Conservation (phyloP, 1,284 basidiomycete species). For the Pseudozyma flocculosa region DNA sequence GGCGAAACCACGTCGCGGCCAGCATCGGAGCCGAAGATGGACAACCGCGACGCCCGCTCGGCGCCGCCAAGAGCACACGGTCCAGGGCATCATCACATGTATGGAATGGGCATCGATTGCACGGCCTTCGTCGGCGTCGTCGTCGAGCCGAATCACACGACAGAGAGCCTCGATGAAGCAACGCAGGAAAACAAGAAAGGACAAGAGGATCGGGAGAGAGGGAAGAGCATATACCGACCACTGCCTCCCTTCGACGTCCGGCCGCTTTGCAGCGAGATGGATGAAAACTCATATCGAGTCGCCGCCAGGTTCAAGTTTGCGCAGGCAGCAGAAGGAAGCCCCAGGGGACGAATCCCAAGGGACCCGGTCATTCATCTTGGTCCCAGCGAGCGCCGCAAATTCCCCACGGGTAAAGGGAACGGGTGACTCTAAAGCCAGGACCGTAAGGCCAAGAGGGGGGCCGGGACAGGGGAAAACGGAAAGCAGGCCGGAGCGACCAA, state of each 20-base stretch:
- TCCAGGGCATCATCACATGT: too few relatives aligned
- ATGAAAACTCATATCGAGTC: conserved; percentile 3
- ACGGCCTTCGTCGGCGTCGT: too few relatives aligned
- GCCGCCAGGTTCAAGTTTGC: conserved; percentile 43
- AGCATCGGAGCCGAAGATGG: too few relatives aligned
- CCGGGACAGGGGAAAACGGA: neutral
- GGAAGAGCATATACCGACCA: conserved; percentile 24
- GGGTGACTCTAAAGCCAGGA: conserved; percentile 48
- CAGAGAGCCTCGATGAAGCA: conserved; percentile 3
- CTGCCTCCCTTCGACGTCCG: conserved; percentile 44
- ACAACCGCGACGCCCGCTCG: too few relatives aligned
- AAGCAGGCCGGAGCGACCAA: too few relatives aligned
- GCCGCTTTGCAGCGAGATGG: conserved; percentile 39
- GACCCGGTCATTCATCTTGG: conserved; percentile 24
- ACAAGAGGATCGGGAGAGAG: too few relatives aligned
- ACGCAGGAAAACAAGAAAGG: neutral
- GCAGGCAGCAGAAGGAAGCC: conserved; percentile 31
- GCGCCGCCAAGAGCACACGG: too few relatives aligned
- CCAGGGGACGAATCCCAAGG: neutral
- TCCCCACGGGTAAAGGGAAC: conserved; percentile 36
- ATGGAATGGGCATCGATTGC: too few relatives aligned
- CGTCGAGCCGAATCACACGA: too few relatives aligned
- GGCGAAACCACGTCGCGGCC: too few relatives aligned
- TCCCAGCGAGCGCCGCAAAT: conserved; percentile 42
- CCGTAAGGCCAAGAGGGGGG: conserved; percentile 7